Conservation (phyloP, 2,329 filamentous ascomycete species). For the Colletotrichum sansevieriae region DNA sequence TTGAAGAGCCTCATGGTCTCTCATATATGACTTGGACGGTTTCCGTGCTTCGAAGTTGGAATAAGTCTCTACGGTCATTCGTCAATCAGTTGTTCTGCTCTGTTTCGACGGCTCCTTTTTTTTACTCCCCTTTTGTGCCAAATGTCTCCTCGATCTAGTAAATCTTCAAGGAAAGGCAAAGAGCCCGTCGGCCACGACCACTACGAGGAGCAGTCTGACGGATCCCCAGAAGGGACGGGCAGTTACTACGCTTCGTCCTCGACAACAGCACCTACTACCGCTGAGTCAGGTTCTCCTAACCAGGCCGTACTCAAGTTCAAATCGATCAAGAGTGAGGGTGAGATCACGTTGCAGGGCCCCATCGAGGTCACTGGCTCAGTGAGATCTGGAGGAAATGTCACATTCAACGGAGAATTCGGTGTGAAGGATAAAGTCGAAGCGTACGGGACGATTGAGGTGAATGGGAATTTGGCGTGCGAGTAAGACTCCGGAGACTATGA, state of each 20-base stretch:
- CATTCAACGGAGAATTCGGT: conserved; percentile 58
- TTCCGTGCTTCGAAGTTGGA: background rate
- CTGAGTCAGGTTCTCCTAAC: conserved; percentile 37
- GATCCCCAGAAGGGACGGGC: conserved; percentile 31
- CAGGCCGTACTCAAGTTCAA: conserved; percentile 50
- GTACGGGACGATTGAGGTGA: conserved; percentile 58
- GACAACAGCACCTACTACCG: conserved; percentile 38
- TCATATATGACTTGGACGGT: conserved; percentile 16
- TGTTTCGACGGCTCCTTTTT: background rate
- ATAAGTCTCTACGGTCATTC: background rate
- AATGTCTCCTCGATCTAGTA: conserved; percentile 30
- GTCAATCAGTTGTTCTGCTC: background rate
- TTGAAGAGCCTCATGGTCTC: background rate
- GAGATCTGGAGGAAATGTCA: conserved; percentile 59
- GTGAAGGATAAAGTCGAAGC: conserved; percentile 61
- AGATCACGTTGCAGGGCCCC: conserved; percentile 57
- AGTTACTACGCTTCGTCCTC: conserved; percentile 46
- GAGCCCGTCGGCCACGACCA: conserved; percentile 25
- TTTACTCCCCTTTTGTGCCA: background rate
- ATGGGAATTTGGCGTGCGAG: conserved; percentile 59
- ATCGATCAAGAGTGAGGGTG: conserved; percentile 58
- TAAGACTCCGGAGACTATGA: conserved; percentile 46
- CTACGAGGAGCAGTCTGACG: conserved; percentile 23
- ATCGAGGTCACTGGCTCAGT: conserved; percentile 63
- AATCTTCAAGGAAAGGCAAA: conserved; percentile 32